phyloP scores from a whole-genome alignment of 768 basidiomycete species.

The Steccherinum ochraceum region DNA sequence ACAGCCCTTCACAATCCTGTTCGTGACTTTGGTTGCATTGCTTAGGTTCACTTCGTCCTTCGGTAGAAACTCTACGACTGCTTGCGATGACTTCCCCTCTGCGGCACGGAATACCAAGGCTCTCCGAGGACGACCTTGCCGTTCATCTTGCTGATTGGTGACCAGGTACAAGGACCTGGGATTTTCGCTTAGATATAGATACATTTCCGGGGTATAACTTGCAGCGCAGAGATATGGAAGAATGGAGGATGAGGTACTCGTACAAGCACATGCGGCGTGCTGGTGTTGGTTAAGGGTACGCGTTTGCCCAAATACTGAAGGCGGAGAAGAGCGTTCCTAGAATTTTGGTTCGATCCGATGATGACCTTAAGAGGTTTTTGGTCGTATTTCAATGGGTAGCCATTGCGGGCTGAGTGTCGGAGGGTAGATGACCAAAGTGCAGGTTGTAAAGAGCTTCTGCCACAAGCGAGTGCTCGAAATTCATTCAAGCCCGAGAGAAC shows the following conservation, averaged over 20 bases:
- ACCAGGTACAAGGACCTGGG: conserved; percentile 71
- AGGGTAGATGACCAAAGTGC: background rate
- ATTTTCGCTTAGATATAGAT: conserved; percentile 62
- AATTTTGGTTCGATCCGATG: too few species aligned
- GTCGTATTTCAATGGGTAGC: too few species aligned
- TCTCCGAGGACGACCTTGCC: conserved; percentile 48
- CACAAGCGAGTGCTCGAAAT: too few species aligned
- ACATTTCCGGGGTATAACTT: conserved; percentile 38
- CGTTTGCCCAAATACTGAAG: background rate
- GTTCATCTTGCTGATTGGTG: conserved; percentile 63
- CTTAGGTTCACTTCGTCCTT: conserved; percentile 65
- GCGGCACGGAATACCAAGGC: conserved; percentile 72
- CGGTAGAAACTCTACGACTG: conserved; percentile 81
- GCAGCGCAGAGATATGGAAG: background rate
- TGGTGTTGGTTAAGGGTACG: background rate
- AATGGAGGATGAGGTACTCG: background rate
- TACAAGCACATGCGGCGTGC: background rate
- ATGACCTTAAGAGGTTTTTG: too few species aligned
- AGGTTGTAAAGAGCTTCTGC: background rate
- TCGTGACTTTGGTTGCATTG: conserved; percentile 61
- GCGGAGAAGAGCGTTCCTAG: too few species aligned
- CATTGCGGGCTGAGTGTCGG: too few species aligned
- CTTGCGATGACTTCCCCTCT: conserved; percentile 45
- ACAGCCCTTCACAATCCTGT: conserved; percentile 72
- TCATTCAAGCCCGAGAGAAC: too few species aligned